Evolutionary conservation across 2,329 filamentous ascomycete genomes (phyloP), one percentile per base, ranked within the genome.

Genomic region (Alternaria atra): DNA sequence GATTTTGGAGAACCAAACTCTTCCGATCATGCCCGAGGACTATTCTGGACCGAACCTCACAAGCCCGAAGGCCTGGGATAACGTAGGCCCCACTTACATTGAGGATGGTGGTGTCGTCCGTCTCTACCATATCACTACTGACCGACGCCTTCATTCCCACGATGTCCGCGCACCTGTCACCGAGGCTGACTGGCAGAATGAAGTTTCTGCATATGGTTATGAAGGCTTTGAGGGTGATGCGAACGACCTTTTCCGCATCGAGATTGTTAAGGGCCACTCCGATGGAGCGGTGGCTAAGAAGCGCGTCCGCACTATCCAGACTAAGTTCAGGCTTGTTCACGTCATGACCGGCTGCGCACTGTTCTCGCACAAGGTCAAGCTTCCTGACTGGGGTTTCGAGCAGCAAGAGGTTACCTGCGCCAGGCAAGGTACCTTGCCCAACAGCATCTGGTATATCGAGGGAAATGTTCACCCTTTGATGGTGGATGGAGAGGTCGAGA

Each of bases 361-460:
- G 25, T 99, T 99, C 84, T 98, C 94, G 0, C 95, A 99, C 86
- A 98, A 97, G 83, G 94, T 98, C 77, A 99, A 99, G 84, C 89
- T 99, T 60, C 95, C 95, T 3, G 93, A 97, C 3, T 99, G 95
- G 95, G 95, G 92, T 47, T 99, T 91, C 53, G 95, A 98, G 79
- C 95, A 99, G 80, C 95, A 99, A 79, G 95, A 99, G 80, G 95
- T 99, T n/a, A 98, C 94, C 20, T 99, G 95, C 76, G 95, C 95
- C 7, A 91, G 90, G 70, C 90, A 92, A 48, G 95, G 93, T 70
- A 97, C 93, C 64, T 83, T 97, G 37, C 95, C 95, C 56, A 99
- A 99, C 86, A 97, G 93, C 73, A 82, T 99, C 69, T 99, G 95
- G 95, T 98, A 97, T 74, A 84, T 99, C 64, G 95, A 99, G 81